These are phyloP conservation scores for Vitis hybrid DNA, from an alignment of 177 flowering plant species.

Conservation along the genomic window DNA sequence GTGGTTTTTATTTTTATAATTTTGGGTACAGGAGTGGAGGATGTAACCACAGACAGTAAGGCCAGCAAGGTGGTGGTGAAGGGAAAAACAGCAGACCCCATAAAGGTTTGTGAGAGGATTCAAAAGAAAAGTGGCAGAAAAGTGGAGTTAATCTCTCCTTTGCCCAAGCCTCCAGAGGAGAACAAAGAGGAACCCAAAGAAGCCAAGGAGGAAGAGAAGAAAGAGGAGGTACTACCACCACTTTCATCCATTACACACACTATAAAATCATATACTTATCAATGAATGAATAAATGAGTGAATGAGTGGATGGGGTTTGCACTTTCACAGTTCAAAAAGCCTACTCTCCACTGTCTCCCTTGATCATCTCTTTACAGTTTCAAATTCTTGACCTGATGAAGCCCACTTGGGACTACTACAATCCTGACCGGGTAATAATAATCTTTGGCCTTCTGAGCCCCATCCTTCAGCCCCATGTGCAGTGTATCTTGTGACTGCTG, in stretches of 20 bases:
- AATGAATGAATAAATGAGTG: no score
- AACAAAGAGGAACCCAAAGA: constrained; percentile 30
- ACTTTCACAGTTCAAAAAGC: no score
- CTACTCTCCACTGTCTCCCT: neutral
- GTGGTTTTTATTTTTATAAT: neutral
- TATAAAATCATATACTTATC: neutral
- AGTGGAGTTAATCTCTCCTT: constrained; percentile 74
- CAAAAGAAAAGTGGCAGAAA: constrained; percentile 79
- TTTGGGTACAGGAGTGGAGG: constrained; percentile 67
- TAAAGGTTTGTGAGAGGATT: constrained; percentile 71
- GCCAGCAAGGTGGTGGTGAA: constrained; percentile 76
- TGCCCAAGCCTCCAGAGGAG: constrained; percentile 66
- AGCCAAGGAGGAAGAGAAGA: constrained; percentile 37
- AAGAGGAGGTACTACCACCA: constrained; percentile 50
- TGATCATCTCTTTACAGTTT: no score
- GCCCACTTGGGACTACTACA: no score
- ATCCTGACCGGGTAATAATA: no score
- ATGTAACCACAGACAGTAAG: constrained; percentile 64
- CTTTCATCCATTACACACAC: neutral
- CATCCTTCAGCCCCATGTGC: neutral
- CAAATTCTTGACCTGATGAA: no score
- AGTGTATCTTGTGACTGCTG: constrained; percentile 13
- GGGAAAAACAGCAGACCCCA: constrained; percentile 77
- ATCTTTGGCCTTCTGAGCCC: no score
- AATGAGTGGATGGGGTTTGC: no score